Evolutionary conservation across 495 filamentous ascomycete genomes (phyloP).

Genomic region (Tricharina praecox): DNA sequence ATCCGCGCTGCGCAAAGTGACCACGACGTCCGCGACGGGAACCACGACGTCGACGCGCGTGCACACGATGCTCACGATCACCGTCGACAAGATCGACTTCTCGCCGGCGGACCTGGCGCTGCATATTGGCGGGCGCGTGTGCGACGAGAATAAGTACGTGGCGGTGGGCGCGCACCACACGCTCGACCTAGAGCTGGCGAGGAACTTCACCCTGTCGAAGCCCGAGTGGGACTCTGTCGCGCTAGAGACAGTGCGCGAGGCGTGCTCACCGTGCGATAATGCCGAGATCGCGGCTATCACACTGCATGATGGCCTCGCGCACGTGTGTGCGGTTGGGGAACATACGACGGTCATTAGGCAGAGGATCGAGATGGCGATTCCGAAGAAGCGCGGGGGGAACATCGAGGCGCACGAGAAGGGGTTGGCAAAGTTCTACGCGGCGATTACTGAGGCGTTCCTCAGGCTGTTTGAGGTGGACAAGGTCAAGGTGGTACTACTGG

Average conservation of each 20-base stretch:
- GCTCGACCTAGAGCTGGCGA: conserved; percentile 70
- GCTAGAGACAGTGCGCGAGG: conserved; percentile 57
- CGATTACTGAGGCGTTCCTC: conserved; percentile 55
- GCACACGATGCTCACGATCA: conserved; percentile 60
- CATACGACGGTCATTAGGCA: conserved; percentile 78
- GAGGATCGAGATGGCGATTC: conserved; percentile 65
- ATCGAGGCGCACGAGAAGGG: conserved; percentile 52
- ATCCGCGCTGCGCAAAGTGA: conserved; percentile 66
- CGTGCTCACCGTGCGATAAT: conserved; percentile 54
- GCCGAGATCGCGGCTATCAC: conserved; percentile 75
- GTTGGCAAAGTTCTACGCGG: conserved; percentile 65
- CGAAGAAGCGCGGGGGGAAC: conserved; percentile 51
- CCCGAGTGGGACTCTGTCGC: conserved; percentile 81
- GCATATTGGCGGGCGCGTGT: conserved; percentile 68
- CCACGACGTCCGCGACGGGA: conserved; percentile 52
- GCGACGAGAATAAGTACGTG: conserved; percentile 67
- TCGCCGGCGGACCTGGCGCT: conserved; percentile 69
- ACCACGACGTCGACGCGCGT: conserved; percentile 58
- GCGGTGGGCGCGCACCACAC: conserved; percentile 78
- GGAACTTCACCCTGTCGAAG: conserved; percentile 74
- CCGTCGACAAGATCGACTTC: conserved; percentile 73
- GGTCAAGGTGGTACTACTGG: conserved; percentile 60
- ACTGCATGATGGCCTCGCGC: conserved; percentile 81
- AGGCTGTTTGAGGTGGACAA: conserved; percentile 59
- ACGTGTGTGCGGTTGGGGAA: conserved; percentile 85